Percentiles rank a stretch among this genome's conserved stretches.
phyloP scores from a whole-genome alignment of 495 filamentous ascomycete genomes.

The Annulohypoxylon nitens region DNA sequence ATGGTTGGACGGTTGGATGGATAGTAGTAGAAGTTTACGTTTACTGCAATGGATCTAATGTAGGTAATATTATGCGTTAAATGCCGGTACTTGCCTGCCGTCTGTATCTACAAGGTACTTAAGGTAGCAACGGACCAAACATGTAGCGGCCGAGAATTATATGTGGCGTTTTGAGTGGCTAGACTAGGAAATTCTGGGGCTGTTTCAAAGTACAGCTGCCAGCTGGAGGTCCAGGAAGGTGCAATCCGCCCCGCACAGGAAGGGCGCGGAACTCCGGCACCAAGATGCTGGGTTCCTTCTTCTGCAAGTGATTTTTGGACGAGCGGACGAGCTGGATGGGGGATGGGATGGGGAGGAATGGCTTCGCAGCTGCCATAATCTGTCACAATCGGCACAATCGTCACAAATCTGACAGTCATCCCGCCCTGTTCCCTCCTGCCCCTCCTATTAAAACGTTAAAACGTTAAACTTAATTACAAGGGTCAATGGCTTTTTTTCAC shows the following conservation, averaged over 20 bases:
- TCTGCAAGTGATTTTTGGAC: constrained; percentile 42
- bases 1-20: too few relatives aligned
- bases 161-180: constrained; percentile 38
- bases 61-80: constrained; percentile 15
- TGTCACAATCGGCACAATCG: constrained; percentile 5
- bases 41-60: constrained; percentile 1
- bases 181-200: constrained; percentile 13
- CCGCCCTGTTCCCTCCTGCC: neutral
- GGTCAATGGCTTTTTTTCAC: constrained; percentile 15
- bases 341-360: too few relatives aligned
- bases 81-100: constrained; percentile 15
- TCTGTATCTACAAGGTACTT: constrained; percentile 1
- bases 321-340: neutral
- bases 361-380: neutral
- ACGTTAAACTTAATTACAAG: neutral
- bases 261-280: constrained; percentile 42
- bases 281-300: constrained; percentile 39
- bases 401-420: neutral
- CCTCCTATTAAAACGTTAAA: constrained; percentile 35
- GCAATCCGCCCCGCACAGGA: constrained; percentile 31
- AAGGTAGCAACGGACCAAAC: neutral
- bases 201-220: constrained; percentile 2
- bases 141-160: neutral
- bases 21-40: neutral
- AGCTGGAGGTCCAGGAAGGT: constrained; percentile 23